Evolutionary conservation across 1,284 basidiomycete species (phyloP).

Genomic region (Leccinum insolens): DNA sequence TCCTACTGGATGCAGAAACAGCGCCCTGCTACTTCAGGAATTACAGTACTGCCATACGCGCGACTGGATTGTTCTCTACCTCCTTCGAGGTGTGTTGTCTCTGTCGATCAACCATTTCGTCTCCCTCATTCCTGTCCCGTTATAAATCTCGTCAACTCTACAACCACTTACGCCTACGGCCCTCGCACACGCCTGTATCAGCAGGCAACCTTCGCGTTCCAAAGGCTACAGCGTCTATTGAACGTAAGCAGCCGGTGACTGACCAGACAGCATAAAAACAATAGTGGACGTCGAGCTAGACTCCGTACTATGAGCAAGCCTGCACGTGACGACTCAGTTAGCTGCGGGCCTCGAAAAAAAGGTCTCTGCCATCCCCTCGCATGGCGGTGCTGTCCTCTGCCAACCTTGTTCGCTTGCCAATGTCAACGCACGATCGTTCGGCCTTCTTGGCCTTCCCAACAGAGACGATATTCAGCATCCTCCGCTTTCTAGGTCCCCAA

Average conservation of each 20-base stretch:
- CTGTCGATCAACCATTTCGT: neutral
- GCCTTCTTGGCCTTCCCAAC: slow-evolving; percentile 11
- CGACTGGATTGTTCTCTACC: slow-evolving; percentile 87
- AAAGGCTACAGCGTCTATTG: slow-evolving; percentile 65
- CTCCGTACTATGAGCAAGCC: slow-evolving; percentile 11
- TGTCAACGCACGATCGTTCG: too few species aligned
- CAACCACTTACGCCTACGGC: slow-evolving; percentile 77
- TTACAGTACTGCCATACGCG: slow-evolving; percentile 72
- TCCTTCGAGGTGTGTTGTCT: slow-evolving; percentile 67
- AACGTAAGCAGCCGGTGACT: slow-evolving; percentile 49
- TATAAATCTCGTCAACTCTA: slow-evolving; percentile 78
- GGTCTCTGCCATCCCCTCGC: too few species aligned
- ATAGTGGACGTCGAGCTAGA: slow-evolving; percentile 46
- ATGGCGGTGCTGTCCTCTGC: too few species aligned
- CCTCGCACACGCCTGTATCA: slow-evolving; percentile 76
- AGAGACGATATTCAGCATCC: slow-evolving; percentile 20
- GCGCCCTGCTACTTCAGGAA: slow-evolving; percentile 79
- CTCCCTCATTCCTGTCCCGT: slow-evolving; percentile 39
- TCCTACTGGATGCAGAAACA: slow-evolving; percentile 83
- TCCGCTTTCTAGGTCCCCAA: slow-evolving; percentile 11
- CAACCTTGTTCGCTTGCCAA: too few species aligned
- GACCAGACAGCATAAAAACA: slow-evolving; percentile 40
- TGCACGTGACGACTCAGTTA: too few species aligned
- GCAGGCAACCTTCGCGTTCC: neutral
- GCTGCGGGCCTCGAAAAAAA: too few species aligned